A percentile compares a stretch with the other conserved stretches of the same genome.
Evolutionary conservation across 1,284 basidiomycete species (phyloP).

Genomic region (Rhodotorula sp.): DNA sequence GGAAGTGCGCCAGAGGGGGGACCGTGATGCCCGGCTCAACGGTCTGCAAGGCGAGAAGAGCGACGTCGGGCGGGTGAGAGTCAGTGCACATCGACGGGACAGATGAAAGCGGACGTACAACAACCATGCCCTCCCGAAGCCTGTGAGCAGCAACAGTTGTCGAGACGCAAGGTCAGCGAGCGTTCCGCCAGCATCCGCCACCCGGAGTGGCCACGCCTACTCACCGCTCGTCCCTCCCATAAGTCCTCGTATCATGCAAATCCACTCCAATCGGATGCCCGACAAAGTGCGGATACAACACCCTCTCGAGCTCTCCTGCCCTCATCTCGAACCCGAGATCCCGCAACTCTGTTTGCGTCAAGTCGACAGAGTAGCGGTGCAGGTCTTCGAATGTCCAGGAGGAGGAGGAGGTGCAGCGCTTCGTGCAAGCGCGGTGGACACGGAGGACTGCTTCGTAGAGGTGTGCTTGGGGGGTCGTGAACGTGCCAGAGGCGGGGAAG

Average conservation of each 20-base stretch:
- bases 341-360: conserved; percentile 70
- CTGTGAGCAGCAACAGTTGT: conserved; percentile 48
- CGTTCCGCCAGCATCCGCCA: neutral
- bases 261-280: conserved; percentile 67
- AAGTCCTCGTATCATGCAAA: conserved; percentile 54
- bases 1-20: conserved; percentile 71
- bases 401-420: conserved; percentile 60
- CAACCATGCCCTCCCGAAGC: conserved; percentile 75
- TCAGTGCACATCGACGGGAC: neutral
- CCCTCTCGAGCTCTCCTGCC: conserved; percentile 65
- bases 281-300: conserved; percentile 81
- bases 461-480: conserved; percentile 76
- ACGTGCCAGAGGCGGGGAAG: conserved; percentile 78
- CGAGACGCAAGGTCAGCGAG: neutral
- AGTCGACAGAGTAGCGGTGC: conserved; percentile 70
- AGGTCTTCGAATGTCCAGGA: conserved; percentile 69
- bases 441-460: conserved; percentile 82
- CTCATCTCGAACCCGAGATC: conserved; percentile 75
- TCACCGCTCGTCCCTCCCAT: conserved; percentile 49
- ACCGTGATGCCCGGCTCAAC: conserved; percentile 62
- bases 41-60: conserved; percentile 7
- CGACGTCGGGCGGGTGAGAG: neutral
- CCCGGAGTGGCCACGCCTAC: conserved; percentile 21
- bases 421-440: conserved; percentile 68
- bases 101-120: conserved; percentile 56